phyloP scores from a whole-genome alignment of 768 basidiomycete species.

The Hortiboletus campestris region DNA sequence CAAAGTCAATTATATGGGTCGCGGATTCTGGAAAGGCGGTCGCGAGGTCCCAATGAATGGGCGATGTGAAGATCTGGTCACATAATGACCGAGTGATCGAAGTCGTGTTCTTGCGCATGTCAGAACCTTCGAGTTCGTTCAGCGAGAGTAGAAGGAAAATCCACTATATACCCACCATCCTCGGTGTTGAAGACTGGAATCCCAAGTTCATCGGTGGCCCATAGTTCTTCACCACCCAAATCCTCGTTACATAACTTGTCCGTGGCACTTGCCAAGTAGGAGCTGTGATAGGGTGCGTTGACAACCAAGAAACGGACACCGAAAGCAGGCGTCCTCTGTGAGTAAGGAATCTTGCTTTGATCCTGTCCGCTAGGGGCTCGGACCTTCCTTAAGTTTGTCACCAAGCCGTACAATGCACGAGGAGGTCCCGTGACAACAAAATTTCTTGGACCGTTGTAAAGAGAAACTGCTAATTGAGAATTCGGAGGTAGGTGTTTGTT shows the following conservation, averaged over 20 bases:
- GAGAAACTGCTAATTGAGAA: conserved; percentile 80
- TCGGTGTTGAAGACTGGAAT: conserved; percentile 94
- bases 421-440: conserved; percentile 94
- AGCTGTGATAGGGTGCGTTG: conserved; percentile 93
- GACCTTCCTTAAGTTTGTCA: conserved; percentile 85
- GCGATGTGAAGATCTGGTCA: conserved; percentile 88
- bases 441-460: conserved; percentile 87
- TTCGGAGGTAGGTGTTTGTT: conserved; percentile 81
- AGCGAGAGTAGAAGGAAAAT: conserved; percentile 22
- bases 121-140: conserved; percentile 56
- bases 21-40: conserved; percentile 87
- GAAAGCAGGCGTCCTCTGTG: conserved; percentile 93
- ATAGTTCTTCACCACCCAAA: conserved; percentile 74
- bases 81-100: conserved; percentile 87
- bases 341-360: conserved; percentile 92
- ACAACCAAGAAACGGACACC: conserved; percentile 93
- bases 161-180: conserved; percentile 58
- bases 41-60: conserved; percentile 92
- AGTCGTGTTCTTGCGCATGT: conserved; percentile 65
- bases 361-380: conserved; percentile 85
- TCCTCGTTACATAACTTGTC: conserved; percentile 77
- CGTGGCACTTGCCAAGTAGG: conserved; percentile 71
- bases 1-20: conserved; percentile 95
- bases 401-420: conserved; percentile 89
- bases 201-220: conserved; percentile 62